phyloP scores from a whole-genome alignment of 768 basidiomycete species.

The Filobasidium floriforme region DNA sequence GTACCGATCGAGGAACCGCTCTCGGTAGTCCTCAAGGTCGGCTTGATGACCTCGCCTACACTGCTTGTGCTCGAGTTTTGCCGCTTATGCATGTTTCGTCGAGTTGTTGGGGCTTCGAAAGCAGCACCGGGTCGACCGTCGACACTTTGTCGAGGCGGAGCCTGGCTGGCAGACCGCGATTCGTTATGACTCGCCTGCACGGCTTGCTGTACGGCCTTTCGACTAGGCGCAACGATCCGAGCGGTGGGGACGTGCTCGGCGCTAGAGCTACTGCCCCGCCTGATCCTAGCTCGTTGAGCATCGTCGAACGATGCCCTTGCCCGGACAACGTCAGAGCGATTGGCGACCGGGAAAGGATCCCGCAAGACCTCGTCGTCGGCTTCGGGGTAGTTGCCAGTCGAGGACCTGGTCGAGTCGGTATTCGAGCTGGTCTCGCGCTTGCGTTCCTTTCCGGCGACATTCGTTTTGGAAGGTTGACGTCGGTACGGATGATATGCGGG shows the following conservation, averaged over 20 bases:
- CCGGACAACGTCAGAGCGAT: background rate
- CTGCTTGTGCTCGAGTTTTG: slow-evolving; percentile 21
- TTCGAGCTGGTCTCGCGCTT: background rate
- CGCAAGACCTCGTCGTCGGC: background rate
- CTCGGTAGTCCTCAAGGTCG: slow-evolving; percentile 4
- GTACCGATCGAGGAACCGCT: slow-evolving; percentile 17
- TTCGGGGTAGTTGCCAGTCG: background rate
- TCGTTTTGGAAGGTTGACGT: slow-evolving; percentile 11
- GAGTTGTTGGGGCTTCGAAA: background rate
- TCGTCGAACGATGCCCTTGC: background rate
- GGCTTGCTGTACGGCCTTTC: slow-evolving; percentile 1
- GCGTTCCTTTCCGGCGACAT: slow-evolving; percentile 8
- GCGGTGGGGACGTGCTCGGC: background rate
- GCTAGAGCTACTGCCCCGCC: background rate
- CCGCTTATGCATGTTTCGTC: slow-evolving; percentile 15
- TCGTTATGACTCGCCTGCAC: background rate
- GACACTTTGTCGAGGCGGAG: background rate
- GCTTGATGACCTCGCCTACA: slow-evolving; percentile 16
- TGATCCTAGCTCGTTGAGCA: background rate
- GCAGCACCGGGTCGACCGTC: background rate
- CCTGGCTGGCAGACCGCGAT: background rate
- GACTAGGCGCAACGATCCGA: slow-evolving; percentile 10
- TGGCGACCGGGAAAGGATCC: background rate
- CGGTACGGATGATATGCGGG: slow-evolving; percentile 17
- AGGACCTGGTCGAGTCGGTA: background rate